A percentile compares a stretch with the other conserved stretches of the same genome.
Conservation (phyloP, 352 stramenopile genomes). For the Globisporangium parvum region DNA sequence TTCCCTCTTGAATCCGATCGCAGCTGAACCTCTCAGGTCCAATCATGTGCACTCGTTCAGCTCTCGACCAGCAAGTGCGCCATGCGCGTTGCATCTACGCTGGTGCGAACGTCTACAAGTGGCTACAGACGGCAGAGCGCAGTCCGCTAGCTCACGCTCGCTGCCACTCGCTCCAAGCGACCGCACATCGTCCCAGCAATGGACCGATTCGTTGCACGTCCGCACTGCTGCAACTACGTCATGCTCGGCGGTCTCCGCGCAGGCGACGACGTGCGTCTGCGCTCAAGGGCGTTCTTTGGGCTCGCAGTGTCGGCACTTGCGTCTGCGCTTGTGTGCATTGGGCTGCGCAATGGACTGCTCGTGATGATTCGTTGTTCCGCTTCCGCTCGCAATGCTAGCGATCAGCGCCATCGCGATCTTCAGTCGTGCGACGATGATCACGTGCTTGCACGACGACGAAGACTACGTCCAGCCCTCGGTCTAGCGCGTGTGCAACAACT, state of each 20-base stretch:
- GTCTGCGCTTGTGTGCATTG: conserved; percentile 18
- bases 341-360: conserved; percentile 13
- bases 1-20: too few relatives aligned
- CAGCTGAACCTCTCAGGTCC: too few relatives aligned
- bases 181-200: neutral
- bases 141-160: too few relatives aligned
- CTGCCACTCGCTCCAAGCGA: neutral
- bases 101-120: too few relatives aligned
- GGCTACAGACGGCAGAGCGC: too few relatives aligned
- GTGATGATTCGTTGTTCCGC: conserved; percentile 10
- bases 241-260: conserved; percentile 17
- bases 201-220: conserved; percentile 16
- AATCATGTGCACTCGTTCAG: too few relatives aligned
- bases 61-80: too few relatives aligned
- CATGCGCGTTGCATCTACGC: too few relatives aligned
- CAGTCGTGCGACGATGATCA: conserved; percentile 3
- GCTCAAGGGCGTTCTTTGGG: conserved; percentile 13
- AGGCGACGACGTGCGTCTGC: conserved; percentile 9
- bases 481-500: neutral
- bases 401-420: conserved; percentile 5
- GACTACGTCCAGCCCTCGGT: conserved; percentile 3
- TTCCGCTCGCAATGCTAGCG: conserved; percentile 12
- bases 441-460: conserved; percentile 11
- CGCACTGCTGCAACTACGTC: conserved; percentile 22
- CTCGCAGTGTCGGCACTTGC: conserved; percentile 13